Percentiles rank a stretch among this genome's conserved stretches.
phyloP scores from a whole-genome alignment of 768 basidiomycete species.

The Fomitopsis serialis region DNA sequence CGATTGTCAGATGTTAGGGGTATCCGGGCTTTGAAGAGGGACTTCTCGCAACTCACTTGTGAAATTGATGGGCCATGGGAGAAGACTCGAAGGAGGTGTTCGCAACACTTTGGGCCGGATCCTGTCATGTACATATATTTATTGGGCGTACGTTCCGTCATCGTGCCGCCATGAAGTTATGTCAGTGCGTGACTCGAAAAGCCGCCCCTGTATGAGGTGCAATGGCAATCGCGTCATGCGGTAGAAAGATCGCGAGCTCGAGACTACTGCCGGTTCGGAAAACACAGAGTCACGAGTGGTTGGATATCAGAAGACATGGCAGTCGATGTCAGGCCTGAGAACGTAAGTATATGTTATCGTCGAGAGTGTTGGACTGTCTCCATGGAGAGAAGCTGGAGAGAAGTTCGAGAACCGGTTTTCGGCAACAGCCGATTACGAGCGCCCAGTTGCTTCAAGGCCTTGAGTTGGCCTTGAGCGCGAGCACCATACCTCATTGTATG shows the following conservation, averaged over 20 bases:
- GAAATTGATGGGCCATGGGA: constrained; percentile 6
- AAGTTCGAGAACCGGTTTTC: no score
- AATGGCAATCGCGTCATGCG: neutral
- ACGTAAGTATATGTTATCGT: no score
- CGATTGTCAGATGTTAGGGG: neutral
- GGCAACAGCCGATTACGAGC: no score
- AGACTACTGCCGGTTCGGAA: neutral
- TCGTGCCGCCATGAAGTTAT: neutral
- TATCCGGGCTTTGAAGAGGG: neutral
- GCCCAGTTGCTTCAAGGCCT: no score
- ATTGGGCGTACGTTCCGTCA: neutral
- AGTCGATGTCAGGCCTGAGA: no score
- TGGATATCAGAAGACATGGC: no score
- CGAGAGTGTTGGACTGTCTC: no score
- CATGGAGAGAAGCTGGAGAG: no score
- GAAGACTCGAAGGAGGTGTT: neutral
- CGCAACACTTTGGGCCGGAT: neutral
- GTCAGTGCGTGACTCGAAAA: neutral
- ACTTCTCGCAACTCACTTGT: constrained; percentile 8
- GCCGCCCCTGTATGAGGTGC: neutral
- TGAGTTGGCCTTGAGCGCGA: no score
- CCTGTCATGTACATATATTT: neutral
- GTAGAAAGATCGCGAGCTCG: neutral
- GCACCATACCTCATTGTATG: no score
- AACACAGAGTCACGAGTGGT: neutral